Conservation (phyloP, 1,284 basidiomycete species). For the Exobasidium cylindrosporum region DNA sequence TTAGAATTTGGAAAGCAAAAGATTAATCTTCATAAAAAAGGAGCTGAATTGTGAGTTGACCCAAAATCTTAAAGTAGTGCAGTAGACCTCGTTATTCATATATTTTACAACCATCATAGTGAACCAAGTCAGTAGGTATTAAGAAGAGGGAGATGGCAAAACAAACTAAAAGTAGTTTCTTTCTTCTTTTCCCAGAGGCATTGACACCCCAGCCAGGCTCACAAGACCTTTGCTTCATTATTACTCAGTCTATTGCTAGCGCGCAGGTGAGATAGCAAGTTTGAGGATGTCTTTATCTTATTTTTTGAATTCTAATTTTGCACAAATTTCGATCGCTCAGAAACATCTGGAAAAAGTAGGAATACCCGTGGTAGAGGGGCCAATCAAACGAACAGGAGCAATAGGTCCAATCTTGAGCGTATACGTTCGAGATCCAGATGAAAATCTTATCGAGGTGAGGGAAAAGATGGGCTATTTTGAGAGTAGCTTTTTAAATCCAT, state of each 20-base stretch:
- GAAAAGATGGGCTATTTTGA: background rate
- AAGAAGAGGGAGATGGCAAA: too few species aligned
- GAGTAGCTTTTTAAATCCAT: background rate
- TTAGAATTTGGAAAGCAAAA: constrained; percentile 7
- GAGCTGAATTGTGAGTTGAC: too few species aligned
- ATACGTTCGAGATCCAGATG: constrained; percentile 8
- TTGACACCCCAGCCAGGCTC: constrained; percentile 1
- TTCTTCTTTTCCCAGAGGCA: constrained; percentile 1
- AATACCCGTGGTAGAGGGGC: background rate
- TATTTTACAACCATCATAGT: too few species aligned
- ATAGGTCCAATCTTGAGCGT: constrained; percentile 3
- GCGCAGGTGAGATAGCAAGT: too few species aligned
- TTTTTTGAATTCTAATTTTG: too few species aligned
- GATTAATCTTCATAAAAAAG: background rate
- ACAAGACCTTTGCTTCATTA: constrained; percentile 2
- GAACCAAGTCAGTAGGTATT: too few species aligned
- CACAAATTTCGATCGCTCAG: too few species aligned
- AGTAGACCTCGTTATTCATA: too few species aligned
- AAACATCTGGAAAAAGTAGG: background rate
- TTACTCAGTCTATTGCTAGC: background rate
- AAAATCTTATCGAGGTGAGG: constrained; percentile 9
- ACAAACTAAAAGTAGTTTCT: too few species aligned
- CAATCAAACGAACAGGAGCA: background rate
- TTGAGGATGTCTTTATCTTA: too few species aligned
- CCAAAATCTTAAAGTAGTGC: too few species aligned